Evolutionary conservation across 805 yeast genomes (phyloP), one percentile per base, ranked within the genome.

Genomic region (Candida hungchunana): DNA sequence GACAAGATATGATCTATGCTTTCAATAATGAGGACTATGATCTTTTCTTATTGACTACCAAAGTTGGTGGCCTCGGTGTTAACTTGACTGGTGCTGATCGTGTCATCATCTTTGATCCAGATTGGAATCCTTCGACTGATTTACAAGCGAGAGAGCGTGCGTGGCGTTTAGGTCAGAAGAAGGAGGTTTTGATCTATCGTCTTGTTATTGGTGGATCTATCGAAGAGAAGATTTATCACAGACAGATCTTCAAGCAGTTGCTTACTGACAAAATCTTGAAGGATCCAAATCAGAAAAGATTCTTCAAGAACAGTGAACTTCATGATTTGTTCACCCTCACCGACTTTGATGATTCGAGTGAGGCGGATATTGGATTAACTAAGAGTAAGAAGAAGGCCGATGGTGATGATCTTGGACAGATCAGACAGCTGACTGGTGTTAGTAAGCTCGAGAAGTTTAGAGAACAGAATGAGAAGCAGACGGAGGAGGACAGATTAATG

Each of bases 51-150:
- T 63, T 93, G 25, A 93, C 98, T 0, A 93, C 98, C 0, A 76
- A 90, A 51, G 98, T 93, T 6, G 98, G 98, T 15, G 98, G 98
- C 0, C 64, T 93, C 26, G 98, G 98, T 15, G 85, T 90, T 2
- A 90, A 90, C 57, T 59, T 90, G 30, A 90, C 96, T 0, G 97
- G 97, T 4, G 97, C 98, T 0, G 88, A 88, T 47, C 64, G 97
- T 29, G 96, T 90, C 10, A 86, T 90, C 16, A 90, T 90, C 12
- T 90, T 74, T 56, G 98, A 90, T 53, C 98, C 98, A 0, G 97
- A 93, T 60, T 90, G 98, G 98, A 90, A 90, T 53, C 98, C 98
- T 1, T 87, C 96, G 1, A 93, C 97, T 0, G 98, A 90, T 63
- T 71, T 89, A 41, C 98, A 90, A 60, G 98, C 98, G 0, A 69